Evolutionary conservation across 2,329 filamentous ascomycete species (phyloP).

Genomic region (Ramichloridium luteum): DNA sequence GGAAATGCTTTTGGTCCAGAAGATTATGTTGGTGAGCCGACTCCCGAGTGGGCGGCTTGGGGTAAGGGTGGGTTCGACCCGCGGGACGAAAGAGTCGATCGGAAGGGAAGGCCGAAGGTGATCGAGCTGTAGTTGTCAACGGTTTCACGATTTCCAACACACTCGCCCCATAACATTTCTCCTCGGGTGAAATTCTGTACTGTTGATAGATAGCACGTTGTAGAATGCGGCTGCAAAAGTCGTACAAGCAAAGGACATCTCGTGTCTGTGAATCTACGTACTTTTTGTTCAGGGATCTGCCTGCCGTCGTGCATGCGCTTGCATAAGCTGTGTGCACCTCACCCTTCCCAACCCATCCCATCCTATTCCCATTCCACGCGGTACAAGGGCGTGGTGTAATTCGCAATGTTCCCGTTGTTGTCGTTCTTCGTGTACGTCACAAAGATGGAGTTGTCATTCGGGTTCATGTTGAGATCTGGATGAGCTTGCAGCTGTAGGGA

Average conservation of each 20-base stretch:
- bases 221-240: no score
- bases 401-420: conserved; percentile 4
- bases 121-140: conserved; percentile 7
- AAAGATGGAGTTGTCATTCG: conserved; percentile 10
- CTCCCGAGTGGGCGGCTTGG: conserved; percentile 90
- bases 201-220: no score
- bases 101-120: conserved; percentile 49
- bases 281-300: no score
- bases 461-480: conserved; percentile 8
- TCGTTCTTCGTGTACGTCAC: conserved; percentile 12
- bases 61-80: conserved; percentile 92
- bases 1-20: conserved; percentile 59
- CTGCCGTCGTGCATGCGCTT: no score
- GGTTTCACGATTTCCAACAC: no score
- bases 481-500: conserved; percentile 10
- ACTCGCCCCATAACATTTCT: no score
- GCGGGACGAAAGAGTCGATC: conserved; percentile 71
- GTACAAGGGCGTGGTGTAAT: conserved; percentile 11
- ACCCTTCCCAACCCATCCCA: no score
- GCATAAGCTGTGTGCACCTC: no score
- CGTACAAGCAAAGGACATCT: no score
- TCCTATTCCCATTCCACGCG: conserved; percentile 9
- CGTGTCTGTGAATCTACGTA: no score
- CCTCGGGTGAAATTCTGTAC: no score
- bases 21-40: conserved; percentile 77